Percentiles rank a stretch among this genome's conserved stretches.
Conservation (phyloP, 2,329 filamentous ascomycete genomes). For the Claviceps monticola region DNA sequence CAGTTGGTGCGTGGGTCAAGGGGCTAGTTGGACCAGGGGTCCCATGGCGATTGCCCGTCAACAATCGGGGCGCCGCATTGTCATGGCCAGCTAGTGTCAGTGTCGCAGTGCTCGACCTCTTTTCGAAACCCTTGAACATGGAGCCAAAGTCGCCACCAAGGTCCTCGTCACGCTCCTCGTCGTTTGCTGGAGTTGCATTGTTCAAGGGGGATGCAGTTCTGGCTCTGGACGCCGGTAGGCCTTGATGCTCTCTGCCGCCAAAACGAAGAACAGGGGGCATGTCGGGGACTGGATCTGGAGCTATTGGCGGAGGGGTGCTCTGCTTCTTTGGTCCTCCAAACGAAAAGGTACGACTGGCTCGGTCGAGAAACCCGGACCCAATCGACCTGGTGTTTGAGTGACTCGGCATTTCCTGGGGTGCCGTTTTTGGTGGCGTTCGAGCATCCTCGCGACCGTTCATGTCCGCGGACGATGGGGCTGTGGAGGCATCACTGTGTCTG, state of each 20-base stretch:
- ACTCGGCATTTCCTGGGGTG: constrained; percentile 23
- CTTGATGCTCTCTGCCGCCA: constrained; percentile 18
- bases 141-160: constrained; percentile 44
- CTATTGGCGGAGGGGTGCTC: constrained; percentile 15
- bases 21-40: constrained; percentile 34
- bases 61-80: constrained; percentile 25
- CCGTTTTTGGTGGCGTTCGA: constrained; percentile 19
- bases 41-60: constrained; percentile 29
- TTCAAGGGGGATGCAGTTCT: constrained; percentile 39
- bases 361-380: constrained; percentile 37
- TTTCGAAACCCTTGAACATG: constrained; percentile 42
- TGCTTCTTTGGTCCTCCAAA: constrained; percentile 44
- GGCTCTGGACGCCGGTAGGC: constrained; percentile 28
- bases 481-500: constrained; percentile 48
- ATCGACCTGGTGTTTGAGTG: constrained; percentile 33
- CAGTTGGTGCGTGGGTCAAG: constrained; percentile 29
- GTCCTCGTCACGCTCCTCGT: constrained; percentile 31
- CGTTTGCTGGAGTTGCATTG: constrained; percentile 36
- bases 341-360: constrained; percentile 45
- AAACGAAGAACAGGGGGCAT: constrained; percentile 25
- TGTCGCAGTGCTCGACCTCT: constrained; percentile 37
- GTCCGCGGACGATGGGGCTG: constrained; percentile 43
- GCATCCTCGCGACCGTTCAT: constrained; percentile 16
- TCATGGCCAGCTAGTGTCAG: constrained; percentile 29
- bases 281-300: constrained; percentile 18